Conservation (phyloP, 169 alveolate genomes). For the Eimeria falciformis region DNA sequence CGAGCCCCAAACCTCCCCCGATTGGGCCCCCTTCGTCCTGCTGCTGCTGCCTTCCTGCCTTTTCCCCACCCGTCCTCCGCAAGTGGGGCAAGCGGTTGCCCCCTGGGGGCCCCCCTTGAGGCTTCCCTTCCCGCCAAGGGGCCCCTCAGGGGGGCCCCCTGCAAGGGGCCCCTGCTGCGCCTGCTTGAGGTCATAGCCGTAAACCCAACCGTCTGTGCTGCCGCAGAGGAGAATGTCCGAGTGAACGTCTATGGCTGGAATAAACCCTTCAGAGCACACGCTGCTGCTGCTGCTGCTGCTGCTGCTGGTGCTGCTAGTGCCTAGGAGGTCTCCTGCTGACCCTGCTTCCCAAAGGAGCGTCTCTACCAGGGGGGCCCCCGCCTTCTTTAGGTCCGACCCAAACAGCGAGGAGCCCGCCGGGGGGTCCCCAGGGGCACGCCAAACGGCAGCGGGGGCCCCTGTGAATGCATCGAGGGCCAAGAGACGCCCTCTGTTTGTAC, state of each 20-base stretch:
- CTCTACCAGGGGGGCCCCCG: not conserved
- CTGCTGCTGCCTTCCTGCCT: not conserved
- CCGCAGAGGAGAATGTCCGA: not conserved
- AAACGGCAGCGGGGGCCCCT: not conserved
- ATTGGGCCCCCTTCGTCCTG: not conserved
- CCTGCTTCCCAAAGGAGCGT: not conserved
- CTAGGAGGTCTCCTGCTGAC: not conserved
- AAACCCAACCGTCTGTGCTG: conserved; percentile 32
- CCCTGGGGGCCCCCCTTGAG: conserved; percentile 5
- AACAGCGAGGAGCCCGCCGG: not conserved
- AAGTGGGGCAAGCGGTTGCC: not conserved
- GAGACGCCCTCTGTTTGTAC: not conserved
- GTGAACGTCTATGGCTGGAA: not conserved
- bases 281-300: too few relatives aligned
- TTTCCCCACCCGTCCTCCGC: not conserved
- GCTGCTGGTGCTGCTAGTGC: too few relatives aligned
- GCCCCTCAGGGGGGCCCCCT: conserved; percentile 4
- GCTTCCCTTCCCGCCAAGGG: too few relatives aligned
- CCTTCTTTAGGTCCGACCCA: not conserved
- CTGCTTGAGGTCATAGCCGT: conserved; percentile 1
- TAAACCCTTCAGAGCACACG: conserved; percentile 31
- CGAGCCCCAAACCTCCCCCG: not conserved
- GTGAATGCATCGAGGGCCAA: not conserved
- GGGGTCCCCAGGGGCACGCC: too few relatives aligned
- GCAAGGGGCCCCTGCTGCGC: not conserved